Evolutionary conservation across 2,329 filamentous ascomycete genomes (phyloP), one percentile per base, ranked within the genome.

Genomic region (Neofusicoccum ribis): DNA sequence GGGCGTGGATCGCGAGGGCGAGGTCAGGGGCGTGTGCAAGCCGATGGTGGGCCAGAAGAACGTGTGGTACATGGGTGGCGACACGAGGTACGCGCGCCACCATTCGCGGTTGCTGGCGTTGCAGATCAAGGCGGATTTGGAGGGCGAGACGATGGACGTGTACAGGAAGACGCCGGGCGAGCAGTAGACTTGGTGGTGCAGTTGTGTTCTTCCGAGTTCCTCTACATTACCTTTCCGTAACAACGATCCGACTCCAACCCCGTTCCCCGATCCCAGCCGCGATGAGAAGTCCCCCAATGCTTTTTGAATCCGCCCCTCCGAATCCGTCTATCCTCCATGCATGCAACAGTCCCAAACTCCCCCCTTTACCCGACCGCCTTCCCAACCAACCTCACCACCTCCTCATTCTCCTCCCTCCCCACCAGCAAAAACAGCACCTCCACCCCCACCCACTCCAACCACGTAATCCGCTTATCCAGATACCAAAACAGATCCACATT

Each of bases 51-150:
- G 51, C 46, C 50, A 74, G 67, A 70, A 67, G 61, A 70, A 68
- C 60, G 72, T 84, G 6, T 83, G 78, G 75, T 83, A 80, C 66
- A 76, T 77, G 64, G 81, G 81, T 4, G 81, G 81, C 0, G 79
- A 80, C 61, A 70, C 79, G 9, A 74, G 75, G 1, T 71, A 79
- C 50, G 73, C 74, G 3, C 73, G 82, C 49, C 95, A 78, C 66
- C 80, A 76, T 65, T 80, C 80, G 12, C 73, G 79, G 34, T 76
- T 81, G 37, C 54, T 84, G 43, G 81, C 82, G 7, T 64, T 84
- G 72, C 80, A 82, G 69, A 79, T 84, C 46, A 79, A 80, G 70
- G 79, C 74, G 14, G 62, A 78, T 68, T 75, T 74, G 63, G 73
- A 75, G 61, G 74, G 76, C 15, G 47, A 58, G 39, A 23, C 50